Evolutionary conservation across 108 stramenopile species (phyloP).

Genomic region (Licmophora abbreviata): DNA sequence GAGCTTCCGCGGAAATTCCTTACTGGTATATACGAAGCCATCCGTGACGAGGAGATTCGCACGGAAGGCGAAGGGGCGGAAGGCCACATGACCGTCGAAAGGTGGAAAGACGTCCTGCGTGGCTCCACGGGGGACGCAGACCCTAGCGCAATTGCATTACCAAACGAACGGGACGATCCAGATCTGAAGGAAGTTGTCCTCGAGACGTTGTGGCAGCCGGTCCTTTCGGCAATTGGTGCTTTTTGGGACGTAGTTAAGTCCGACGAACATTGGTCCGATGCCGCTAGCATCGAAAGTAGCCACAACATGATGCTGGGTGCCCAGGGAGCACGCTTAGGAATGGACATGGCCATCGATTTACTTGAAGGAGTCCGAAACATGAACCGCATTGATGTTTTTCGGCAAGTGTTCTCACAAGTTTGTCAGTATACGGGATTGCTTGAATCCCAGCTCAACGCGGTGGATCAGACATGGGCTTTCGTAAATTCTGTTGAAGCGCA

Average conservation of each 20-base stretch:
- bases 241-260: slow-evolving; percentile 51
- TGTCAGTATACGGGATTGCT: slow-evolving; percentile 64
- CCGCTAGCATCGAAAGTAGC: neutral
- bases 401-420: slow-evolving; percentile 55
- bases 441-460: slow-evolving; percentile 33
- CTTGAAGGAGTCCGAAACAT: slow-evolving; percentile 56
- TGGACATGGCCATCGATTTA: slow-evolving; percentile 74
- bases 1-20: slow-evolving; percentile 83
- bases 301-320: slow-evolving; percentile 40
- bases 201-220: slow-evolving; percentile 74
- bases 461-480: slow-evolving; percentile 33
- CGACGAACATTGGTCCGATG: neutral
- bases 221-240: slow-evolving; percentile 69
- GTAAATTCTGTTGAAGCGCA: slow-evolving; percentile 68
- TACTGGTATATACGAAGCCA: slow-evolving; percentile 80
- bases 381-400: slow-evolving; percentile 67
- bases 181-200: slow-evolving; percentile 75
- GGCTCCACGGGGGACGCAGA: slow-evolving; percentile 23
- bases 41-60: slow-evolving; percentile 79
- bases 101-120: slow-evolving; percentile 83
- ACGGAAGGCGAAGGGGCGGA: slow-evolving; percentile 87
- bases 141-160: slow-evolving; percentile 13
- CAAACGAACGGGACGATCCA: slow-evolving; percentile 32
- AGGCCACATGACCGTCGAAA: slow-evolving; percentile 80
- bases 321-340: slow-evolving; percentile 72